Evolutionary conservation across 331 rosid species (phyloP).

Genomic region (Malus hybrid): DNA sequence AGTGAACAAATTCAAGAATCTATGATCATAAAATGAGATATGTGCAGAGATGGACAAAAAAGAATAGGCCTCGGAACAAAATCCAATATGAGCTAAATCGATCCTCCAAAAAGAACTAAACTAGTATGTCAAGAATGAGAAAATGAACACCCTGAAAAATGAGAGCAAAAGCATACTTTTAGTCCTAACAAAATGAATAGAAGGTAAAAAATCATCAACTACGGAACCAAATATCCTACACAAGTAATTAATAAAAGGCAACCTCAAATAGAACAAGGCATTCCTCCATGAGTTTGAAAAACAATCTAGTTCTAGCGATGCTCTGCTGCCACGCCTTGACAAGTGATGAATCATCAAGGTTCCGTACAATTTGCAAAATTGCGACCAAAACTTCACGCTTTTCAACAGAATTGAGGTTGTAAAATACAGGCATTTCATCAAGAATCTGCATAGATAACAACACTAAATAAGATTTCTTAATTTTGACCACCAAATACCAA

Average conservation of each 20-base stretch:
- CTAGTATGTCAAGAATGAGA: not conserved
- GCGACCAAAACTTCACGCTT: slow-evolving; percentile 89
- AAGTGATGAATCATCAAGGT: slow-evolving; percentile 87
- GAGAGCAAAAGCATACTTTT: not conserved
- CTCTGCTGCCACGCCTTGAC: slow-evolving; percentile 96
- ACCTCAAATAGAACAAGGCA: slow-evolving; percentile 88
- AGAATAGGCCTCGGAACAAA: not conserved
- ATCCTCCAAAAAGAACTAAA: not conserved
- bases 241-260: slow-evolving; percentile 14
- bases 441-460: slow-evolving; percentile 56
- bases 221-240: not conserved
- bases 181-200: not conserved
- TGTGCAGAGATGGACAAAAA: not conserved
- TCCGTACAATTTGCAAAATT: slow-evolving; percentile 89
- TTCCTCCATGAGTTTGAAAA: slow-evolving; percentile 98
- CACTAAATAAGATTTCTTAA: slow-evolving; percentile 1
- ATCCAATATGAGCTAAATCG: not conserved
- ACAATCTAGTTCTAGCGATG: slow-evolving; percentile 92
- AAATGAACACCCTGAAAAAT: not conserved
- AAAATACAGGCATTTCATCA: slow-evolving; percentile 98
- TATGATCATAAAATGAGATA: not conserved
- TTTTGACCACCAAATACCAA: not conserved
- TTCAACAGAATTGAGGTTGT: slow-evolving; percentile 83
- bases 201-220: not conserved
- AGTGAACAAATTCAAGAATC: not conserved